Evolutionary conservation across 2,329 filamentous ascomycete genomes (phyloP), one percentile per base, ranked within the genome.

Genomic region (Biscogniauxia mediterranea): DNA sequence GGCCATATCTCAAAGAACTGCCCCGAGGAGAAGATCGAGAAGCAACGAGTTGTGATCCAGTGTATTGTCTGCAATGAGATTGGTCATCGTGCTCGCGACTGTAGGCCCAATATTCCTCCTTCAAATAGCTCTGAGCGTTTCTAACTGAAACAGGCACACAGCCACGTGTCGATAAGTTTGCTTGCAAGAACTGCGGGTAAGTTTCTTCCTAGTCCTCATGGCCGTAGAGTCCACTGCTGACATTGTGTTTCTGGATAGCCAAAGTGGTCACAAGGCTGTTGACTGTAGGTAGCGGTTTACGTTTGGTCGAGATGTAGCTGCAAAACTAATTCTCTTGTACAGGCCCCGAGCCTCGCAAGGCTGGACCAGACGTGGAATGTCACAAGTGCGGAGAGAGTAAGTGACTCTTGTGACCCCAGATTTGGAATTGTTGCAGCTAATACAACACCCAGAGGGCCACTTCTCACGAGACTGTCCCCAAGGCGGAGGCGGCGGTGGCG

Each of bases 31-130:
- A 81, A 79, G 65, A 62, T 72, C 0, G 85, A 88, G 69, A 75
- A 74, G 2, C 76, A 81, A 50, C 69, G 74, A 15, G 68, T 80
- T 46, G 75, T 77, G 20, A 81, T 90, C 55, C 80, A 79, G 54
- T 92, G 89, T 72, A 83, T 79, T 76, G 89, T 91, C 76, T 92
- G 89, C 66, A 77, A 81, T 3, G 80, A 82, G 49, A 75, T 80
- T 25, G 89, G 88, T 9, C 89, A 92, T 69, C 87, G 89, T 61
- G 76, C 88, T 56, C 86, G 89, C 56, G 88, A 92, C 66, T 92
- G 89, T 86, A 69, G 75, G 83, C 76, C 58, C 5, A n/a, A n/a
- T 17, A 7, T n/a, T 11, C 38, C 15, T 11, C 20, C 52, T 49
- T 3, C 49, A n/a, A 5, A 13, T 55, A 9, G 8, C 13, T 42